phyloP scores from a whole-genome alignment of 805 yeast species.

The Metahyphopichia silvanorum region DNA sequence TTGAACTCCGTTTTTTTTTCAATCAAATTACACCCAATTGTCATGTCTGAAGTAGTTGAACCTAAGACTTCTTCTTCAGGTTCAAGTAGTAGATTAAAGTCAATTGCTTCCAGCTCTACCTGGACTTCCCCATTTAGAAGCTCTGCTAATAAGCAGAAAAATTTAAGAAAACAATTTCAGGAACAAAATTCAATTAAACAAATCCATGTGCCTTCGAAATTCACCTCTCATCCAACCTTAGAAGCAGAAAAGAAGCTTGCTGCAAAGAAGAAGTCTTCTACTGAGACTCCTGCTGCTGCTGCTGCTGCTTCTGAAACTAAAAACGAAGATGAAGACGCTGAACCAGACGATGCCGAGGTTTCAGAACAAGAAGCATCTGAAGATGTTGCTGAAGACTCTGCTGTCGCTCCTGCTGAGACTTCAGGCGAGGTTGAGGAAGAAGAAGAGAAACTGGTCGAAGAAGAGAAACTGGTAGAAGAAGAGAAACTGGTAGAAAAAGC shows the following conservation, averaged over 20 bases:
- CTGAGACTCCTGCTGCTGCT: conserved; percentile 11
- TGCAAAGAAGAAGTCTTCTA: conserved; percentile 10
- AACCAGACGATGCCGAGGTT: conserved; percentile 6
- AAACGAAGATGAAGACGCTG: conserved; percentile 13
- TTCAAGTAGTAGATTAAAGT: conserved; percentile 18
- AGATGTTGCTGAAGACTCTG: conserved; percentile 11
- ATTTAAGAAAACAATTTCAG: conserved; percentile 32
- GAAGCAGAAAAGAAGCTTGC: conserved; percentile 21
- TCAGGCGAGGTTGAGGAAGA: conserved; percentile 8
- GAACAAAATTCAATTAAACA: conserved; percentile 29
- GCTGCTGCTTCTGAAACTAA: conserved; percentile 19
- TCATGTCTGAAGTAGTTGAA: conserved; percentile 9
- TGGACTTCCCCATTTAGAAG: conserved; percentile 45
- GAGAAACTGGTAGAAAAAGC: conserved; percentile 10
- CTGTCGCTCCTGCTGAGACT: conserved; percentile 17
- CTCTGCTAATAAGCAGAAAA: conserved; percentile 17
- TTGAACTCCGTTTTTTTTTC: too few species aligned
- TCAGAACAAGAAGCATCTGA: conserved; percentile 19
- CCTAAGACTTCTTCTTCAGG: conserved; percentile 3
- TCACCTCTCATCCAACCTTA: conserved; percentile 37
- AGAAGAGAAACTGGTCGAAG: conserved; percentile 5
- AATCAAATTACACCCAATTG: too few species aligned
- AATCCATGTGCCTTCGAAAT: conserved; percentile 38
- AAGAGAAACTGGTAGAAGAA: conserved; percentile 11
- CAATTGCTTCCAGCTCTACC: conserved; percentile 26